Evolutionary conservation across 108 stramenopile genomes (phyloP).

Genomic region (Parietichytrium sp.): DNA sequence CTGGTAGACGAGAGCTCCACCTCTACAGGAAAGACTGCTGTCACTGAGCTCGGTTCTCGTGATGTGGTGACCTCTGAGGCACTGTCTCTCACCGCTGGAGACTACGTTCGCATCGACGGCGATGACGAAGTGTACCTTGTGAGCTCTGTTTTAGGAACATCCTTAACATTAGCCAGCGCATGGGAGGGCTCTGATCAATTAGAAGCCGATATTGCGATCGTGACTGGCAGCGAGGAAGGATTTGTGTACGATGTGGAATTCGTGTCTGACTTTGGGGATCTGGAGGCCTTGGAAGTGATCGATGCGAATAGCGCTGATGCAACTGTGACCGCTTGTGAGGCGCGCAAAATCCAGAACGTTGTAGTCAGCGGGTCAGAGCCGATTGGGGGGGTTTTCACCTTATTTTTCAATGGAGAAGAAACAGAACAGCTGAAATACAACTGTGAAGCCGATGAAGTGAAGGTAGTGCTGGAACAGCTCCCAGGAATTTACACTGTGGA

Average conservation of each 20-base stretch:
- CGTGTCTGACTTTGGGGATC: not conserved
- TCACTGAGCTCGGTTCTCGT: not conserved
- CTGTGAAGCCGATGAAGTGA: slow-evolving; percentile 23
- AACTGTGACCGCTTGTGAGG: not conserved
- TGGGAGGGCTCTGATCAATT: not conserved
- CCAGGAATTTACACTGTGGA: slow-evolving; percentile 44
- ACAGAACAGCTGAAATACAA: slow-evolving; percentile 37
- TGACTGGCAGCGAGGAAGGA: not conserved
- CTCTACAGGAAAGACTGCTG: too few species aligned
- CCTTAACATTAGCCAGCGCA: too few species aligned
- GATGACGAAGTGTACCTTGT: slow-evolving; percentile 22
- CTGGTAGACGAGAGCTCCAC: not conserved
- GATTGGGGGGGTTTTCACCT: slow-evolving; percentile 38
- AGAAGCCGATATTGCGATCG: not conserved
- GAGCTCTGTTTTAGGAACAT: not conserved
- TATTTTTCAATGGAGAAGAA: slow-evolving; percentile 13
- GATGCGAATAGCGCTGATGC: not conserved
- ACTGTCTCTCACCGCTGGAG: not conserved
- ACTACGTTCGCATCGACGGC: slow-evolving; percentile 6
- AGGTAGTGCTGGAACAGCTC: slow-evolving; percentile 49
- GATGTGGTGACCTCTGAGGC: not conserved
- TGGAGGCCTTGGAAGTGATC: not conserved
- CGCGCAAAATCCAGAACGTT: slow-evolving; percentile 18
- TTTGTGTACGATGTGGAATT: not conserved
- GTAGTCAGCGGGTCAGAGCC: too few species aligned